These are phyloP conservation scores for Citrus reticulata DNA, from an alignment of 345 rosid genomes.

Conservation along the genomic window DNA sequence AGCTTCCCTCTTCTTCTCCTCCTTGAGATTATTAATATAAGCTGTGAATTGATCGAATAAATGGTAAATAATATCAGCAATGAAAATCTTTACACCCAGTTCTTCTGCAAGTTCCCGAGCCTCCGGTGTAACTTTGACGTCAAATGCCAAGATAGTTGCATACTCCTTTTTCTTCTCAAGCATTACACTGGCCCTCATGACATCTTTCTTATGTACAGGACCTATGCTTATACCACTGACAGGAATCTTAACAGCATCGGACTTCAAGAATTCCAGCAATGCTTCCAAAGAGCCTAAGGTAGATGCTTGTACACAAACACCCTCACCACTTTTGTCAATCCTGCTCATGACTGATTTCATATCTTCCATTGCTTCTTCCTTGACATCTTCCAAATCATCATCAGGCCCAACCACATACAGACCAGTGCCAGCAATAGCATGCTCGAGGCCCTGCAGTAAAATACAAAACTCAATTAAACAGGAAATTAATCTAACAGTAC, in stretches of 20 bases:
- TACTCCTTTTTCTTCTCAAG: slow-evolving; percentile 90
- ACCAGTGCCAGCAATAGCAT: slow-evolving; percentile 94
- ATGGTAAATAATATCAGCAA: slow-evolving; percentile 96
- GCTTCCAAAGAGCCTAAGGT: slow-evolving; percentile 97
- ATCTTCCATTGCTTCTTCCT: slow-evolving; percentile 74
- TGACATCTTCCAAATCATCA: slow-evolving; percentile 72
- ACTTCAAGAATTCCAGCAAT: slow-evolving; percentile 80
- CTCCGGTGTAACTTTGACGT: slow-evolving; percentile 88
- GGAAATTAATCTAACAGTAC: neutral
- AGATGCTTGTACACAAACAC: slow-evolving; percentile 94
- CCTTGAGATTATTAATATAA: slow-evolving; percentile 74
- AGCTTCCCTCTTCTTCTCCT: slow-evolving; percentile 89
- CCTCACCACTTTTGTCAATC: slow-evolving; percentile 86
- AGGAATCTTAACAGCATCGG: slow-evolving; percentile 83
- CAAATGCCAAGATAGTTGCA: slow-evolving; percentile 94
- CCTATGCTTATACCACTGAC: slow-evolving; percentile 92
- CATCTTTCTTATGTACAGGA: slow-evolving; percentile 89
- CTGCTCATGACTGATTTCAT: slow-evolving; percentile 83
- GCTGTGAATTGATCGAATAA: slow-evolving; percentile 87
- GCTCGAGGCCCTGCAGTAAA: slow-evolving; percentile 73
- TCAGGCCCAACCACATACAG: slow-evolving; percentile 73
- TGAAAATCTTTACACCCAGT: slow-evolving; percentile 85
- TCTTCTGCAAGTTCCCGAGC: slow-evolving; percentile 88
- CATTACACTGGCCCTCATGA: slow-evolving; percentile 94
- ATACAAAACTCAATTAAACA: slow-evolving; percentile 3